phyloP scores from a whole-genome alignment of 441 rosid species.

The Breynia disticha region DNA sequence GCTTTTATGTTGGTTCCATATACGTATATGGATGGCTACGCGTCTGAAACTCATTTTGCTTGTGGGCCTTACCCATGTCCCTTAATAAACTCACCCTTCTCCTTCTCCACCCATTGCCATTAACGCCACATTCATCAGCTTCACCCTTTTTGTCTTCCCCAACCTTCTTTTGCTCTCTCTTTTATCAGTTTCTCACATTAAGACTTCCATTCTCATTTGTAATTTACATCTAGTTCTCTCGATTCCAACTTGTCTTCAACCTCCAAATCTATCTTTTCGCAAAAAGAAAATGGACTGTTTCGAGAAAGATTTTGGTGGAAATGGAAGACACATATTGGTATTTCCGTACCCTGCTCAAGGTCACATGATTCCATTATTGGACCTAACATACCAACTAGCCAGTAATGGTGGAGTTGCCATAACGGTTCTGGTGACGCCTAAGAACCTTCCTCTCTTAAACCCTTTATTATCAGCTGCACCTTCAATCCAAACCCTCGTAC shows the following conservation, averaged over 20 bases:
- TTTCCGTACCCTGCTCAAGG: constrained; percentile 62
- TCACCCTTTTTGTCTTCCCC: not conserved
- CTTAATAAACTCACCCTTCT: too few species aligned
- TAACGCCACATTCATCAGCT: too few species aligned
- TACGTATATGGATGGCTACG: too few species aligned
- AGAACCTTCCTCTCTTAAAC: constrained; percentile 34
- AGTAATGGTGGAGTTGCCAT: constrained; percentile 26
- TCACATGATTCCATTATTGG: constrained; percentile 39
- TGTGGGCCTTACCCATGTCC: too few species aligned
- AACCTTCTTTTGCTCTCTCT: not conserved
- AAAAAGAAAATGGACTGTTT: too few species aligned
- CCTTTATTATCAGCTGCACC: constrained; percentile 39
- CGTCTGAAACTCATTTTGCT: too few species aligned
- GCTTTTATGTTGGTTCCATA: too few species aligned
- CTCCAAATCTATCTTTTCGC: too few species aligned
- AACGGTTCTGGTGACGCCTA: constrained; percentile 42
- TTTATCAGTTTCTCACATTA: too few species aligned
- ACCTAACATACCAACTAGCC: constrained; percentile 42
- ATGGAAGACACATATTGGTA: constrained; percentile 29
- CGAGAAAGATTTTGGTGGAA: not conserved
- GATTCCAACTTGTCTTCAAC: too few species aligned
- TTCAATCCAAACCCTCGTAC: constrained; percentile 24
- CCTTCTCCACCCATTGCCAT: too few species aligned
- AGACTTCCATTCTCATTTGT: too few species aligned
- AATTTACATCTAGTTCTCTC: not conserved